phyloP scores from a whole-genome alignment of 2,329 filamentous ascomycete species.

The Trichoderma sp. region DNA sequence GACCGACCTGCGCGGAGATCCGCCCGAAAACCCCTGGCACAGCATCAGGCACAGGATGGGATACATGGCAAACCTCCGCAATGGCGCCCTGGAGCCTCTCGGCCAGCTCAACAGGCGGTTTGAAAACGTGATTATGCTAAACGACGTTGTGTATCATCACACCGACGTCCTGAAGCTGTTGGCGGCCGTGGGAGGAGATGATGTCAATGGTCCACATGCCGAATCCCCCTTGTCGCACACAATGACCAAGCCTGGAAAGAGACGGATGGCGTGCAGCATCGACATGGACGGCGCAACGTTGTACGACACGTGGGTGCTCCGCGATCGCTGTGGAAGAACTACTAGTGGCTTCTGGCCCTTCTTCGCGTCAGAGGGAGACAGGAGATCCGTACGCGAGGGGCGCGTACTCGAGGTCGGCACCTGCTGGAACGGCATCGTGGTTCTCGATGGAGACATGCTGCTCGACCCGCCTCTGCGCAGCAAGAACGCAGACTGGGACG shows the following conservation, averaged over 20 bases:
- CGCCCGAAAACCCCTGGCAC: conserved; percentile 17
- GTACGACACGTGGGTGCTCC: conserved; percentile 21
- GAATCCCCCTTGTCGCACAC: background rate
- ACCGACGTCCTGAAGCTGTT: conserved; percentile 19
- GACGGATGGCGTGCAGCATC: conserved; percentile 20
- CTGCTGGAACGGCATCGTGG: conserved; percentile 21
- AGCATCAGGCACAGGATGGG: conserved; percentile 17
- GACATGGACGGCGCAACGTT: conserved; percentile 21
- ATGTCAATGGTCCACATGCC: background rate
- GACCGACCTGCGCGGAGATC: conserved; percentile 16
- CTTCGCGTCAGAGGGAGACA: conserved; percentile 16
- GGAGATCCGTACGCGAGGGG: conserved; percentile 9
- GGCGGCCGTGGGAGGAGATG: conserved; percentile 19
- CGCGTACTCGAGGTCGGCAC: conserved; percentile 18
- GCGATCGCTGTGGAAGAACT: conserved; percentile 18
- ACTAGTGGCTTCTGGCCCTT: conserved; percentile 21
- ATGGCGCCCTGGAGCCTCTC: conserved; percentile 19
- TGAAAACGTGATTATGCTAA: conserved; percentile 18
- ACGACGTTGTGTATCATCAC: conserved; percentile 20
- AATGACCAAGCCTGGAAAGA: background rate
- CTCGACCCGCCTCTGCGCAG: conserved; percentile 12
- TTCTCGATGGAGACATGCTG: conserved; percentile 20
- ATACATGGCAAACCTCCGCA: conserved; percentile 22
- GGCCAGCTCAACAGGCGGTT: conserved; percentile 15
- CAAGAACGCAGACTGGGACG: conserved; percentile 8